Base-by-base conservation (phyloP, 768 basidiomycete genomes). In the Tulasnella sp. region DNA sequence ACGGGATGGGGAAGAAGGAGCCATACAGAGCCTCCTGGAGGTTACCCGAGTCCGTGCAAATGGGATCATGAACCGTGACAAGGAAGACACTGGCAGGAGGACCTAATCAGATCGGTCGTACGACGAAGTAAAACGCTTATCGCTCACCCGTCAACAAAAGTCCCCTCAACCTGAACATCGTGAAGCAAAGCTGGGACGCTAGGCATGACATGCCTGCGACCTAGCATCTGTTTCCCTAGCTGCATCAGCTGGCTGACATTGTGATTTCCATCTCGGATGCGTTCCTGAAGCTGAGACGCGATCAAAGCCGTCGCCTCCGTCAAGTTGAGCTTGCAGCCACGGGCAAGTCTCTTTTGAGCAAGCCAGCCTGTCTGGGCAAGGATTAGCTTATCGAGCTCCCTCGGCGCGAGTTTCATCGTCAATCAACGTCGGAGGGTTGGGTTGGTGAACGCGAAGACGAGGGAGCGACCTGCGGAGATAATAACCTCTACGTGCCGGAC, bases 1-100 rank as follows among this genome's bases (percentile, higher is more conserved):
- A 85, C 0, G 97, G 97, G 3, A 93, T 85, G 3, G 97, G 97
- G 0, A 98, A 88, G 87, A 98, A 98, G 0, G 96, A 97, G 14
- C 96, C 96, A 82, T 96, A 96, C n/a, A 99, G 89, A 0, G 97
- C 97, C 48, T 76, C 90, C 5, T 87, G 87, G 28, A 98, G 87
- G 84, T 97, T 87, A 0, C 96, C 96, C 58, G 89, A 86, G 80
- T 95, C 92, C 0, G 95, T 92, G 85, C 93, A 95, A 82, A 99
- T 93, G 28, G 98, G 97, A 83, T 97, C 93, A 84, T 98, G 97
- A 0, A 99, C 95, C 0, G 97, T 97, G 50, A 99, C 97, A n/a
- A 99, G 90, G 87, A 99, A 99, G 0, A 96, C 94, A 0, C 93
- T 94, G 81, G 8, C 44, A 73, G 79, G 50, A 24, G 20, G 18